Base-by-base conservation (phyloP, 805 yeast species). In the Kodamaea sagamina region DNA sequence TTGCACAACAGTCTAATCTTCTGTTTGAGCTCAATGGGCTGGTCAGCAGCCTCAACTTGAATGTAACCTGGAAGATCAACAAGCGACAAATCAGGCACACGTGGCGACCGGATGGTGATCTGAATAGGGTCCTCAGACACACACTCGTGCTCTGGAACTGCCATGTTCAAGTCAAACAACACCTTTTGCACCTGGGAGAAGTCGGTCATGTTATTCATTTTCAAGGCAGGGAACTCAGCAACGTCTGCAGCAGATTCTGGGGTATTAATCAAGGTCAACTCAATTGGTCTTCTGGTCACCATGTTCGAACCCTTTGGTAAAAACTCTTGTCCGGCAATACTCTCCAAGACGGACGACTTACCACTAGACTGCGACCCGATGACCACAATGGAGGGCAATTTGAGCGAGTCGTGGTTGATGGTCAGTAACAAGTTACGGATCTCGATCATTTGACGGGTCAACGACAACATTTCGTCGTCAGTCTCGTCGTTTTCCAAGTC, bases 211-310 rank as follows among this genome's bases (percentile, higher is more conserved):
- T 86, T 86, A 58, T 78, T 85, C 70, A 88, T 71, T 54, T 87
- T 84, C 58, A 93, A 69, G 9, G 92, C 89, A 0, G 99, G 98
- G 57, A 93, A 92, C 61, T 92, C 97, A 1, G 97, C 97, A 24
- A 82, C 79, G 51, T 88, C 95, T 5, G 90, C 84, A 2, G 89
- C 89, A 0, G 81, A 62, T 8, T 67, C 72, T n/a, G 95, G 90
- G 2, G 96, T 81, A 59, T 93, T 90, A 6, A 93, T 84, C 38
- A 93, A 72, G 0, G 99, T 95, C 50, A 93, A 74, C 67, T 93
- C 99, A 36, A 93, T 92, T 1, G 99, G 99, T 54, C 99, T 78
- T 62, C 98, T 79, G 0, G 99, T 93, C 25, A 95, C 99, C 99
- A 93, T 95, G 60, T 95, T 93, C 32, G 88, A 80, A 24, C 99